phyloP scores from a whole-genome alignment of 257 asterid genomes.

The Jaltomata sinuosa region DNA sequence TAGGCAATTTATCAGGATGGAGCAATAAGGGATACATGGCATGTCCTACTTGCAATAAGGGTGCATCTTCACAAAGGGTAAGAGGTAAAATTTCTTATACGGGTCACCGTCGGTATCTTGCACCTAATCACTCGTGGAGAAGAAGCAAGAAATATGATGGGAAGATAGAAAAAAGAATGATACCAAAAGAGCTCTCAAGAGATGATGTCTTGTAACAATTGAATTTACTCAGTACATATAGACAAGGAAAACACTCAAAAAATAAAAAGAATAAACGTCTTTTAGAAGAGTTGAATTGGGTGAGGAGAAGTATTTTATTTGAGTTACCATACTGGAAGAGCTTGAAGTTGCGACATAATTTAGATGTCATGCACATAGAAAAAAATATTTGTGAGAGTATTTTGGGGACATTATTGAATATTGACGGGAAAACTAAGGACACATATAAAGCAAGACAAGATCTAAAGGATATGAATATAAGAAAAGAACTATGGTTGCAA shows the following conservation, averaged over 20 bases:
- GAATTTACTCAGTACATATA: not conserved
- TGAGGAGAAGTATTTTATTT: not conserved
- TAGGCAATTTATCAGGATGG: not conserved
- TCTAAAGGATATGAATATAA: not conserved
- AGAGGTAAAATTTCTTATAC: not conserved
- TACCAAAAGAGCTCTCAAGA: not conserved
- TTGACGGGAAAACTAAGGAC: constrained; percentile 2
- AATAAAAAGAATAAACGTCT: not conserved
- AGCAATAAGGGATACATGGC: not conserved
- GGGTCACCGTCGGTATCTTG: too few relatives aligned
- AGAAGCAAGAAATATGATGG: not conserved
- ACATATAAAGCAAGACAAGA: not conserved
- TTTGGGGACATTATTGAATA: not conserved
- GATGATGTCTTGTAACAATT: not conserved
- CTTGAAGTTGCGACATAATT: not conserved
- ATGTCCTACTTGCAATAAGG: not conserved
- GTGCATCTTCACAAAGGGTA: not conserved
- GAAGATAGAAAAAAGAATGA: not conserved
- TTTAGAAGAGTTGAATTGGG: not conserved
- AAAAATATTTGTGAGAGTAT: not conserved
- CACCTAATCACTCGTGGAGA: not conserved
- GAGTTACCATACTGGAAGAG: not conserved
- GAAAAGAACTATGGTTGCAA: not conserved
- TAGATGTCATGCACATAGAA: constrained; percentile 1
- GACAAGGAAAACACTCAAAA: not conserved